Evolutionary conservation across 768 basidiomycete species (phyloP).

Genomic region (Kwoniella pini): DNA sequence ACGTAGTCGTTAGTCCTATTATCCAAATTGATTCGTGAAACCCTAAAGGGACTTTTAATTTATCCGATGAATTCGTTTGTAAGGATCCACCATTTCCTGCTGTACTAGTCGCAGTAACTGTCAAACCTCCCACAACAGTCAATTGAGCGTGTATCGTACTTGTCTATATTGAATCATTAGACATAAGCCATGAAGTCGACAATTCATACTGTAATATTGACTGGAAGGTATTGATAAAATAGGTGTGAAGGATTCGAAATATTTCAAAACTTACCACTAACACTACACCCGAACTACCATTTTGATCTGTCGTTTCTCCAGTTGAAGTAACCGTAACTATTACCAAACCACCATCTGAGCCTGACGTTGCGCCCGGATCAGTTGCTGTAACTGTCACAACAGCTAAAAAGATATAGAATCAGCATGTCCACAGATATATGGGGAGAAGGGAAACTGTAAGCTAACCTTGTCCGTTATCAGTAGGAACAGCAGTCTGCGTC

Average conservation of each 20-base stretch:
- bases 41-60: neutral
- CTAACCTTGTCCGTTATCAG: conserved; percentile 14
- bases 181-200: neutral
- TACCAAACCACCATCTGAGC: conserved; percentile 13
- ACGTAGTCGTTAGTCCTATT: neutral
- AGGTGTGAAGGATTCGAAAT: too few species aligned
- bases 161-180: conserved; percentile 1
- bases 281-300: conserved; percentile 1
- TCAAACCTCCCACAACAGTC: conserved; percentile 12
- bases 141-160: conserved; percentile 13
- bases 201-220: too few species aligned
- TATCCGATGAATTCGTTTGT: neutral
- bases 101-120: conserved; percentile 6
- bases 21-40: neutral
- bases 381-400: conserved; percentile 19
- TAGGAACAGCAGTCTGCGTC: conserved; percentile 1
- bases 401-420: conserved; percentile 3
- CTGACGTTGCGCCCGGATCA: conserved; percentile 14
- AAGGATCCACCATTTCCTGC: conserved; percentile 10
- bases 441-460: neutral
- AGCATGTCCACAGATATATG: neutral
- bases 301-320: neutral
- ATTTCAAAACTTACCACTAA: conserved; percentile 1
- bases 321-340: conserved; percentile 17
- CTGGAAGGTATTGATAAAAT: neutral